A percentile compares a stretch with the other conserved stretches of the same genome.
Evolutionary conservation across 2,329 filamentous ascomycete genomes (phyloP).

Genomic region (Colletotrichum sp.): DNA sequence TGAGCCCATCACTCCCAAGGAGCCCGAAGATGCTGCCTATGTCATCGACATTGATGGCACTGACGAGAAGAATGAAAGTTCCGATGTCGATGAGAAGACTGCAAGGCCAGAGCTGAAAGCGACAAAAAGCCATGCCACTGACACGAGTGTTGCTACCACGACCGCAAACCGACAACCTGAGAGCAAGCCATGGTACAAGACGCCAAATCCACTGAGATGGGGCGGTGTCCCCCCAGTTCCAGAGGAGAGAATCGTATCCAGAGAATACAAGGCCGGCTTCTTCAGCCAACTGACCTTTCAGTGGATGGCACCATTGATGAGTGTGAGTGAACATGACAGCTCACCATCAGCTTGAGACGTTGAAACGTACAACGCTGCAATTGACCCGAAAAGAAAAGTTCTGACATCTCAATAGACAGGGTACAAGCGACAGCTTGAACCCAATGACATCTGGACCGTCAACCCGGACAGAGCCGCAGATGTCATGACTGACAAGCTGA

Average conservation of each 20-base stretch:
- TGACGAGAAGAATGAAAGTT: not conserved
- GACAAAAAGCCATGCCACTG: constrained; percentile 59
- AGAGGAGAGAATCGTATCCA: constrained; percentile 57
- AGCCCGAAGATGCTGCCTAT: constrained; percentile 4
- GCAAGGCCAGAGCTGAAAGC: constrained; percentile 33
- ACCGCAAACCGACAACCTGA: constrained; percentile 33
- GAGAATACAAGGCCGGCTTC: constrained; percentile 75
- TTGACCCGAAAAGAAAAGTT: not conserved
- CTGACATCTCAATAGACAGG: constrained; percentile 61
- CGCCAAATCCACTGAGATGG: constrained; percentile 66
- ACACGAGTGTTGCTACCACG: constrained; percentile 53
- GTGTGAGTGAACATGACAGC: constrained; percentile 48
- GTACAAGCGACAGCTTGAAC: constrained; percentile 82
- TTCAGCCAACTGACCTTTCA: constrained; percentile 81
- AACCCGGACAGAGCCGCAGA: constrained; percentile 81
- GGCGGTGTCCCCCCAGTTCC: constrained; percentile 61
- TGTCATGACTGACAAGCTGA: constrained; percentile 69
- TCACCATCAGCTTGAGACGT: not conserved
- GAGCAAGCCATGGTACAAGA: constrained; percentile 68
- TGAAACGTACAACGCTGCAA: not conserved
- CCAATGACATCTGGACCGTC: constrained; percentile 86
- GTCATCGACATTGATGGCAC: constrained; percentile 12
- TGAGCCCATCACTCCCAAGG: constrained; percentile 24
- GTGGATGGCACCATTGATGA: constrained; percentile 92
- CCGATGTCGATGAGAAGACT: constrained; percentile 11